Base-by-base conservation (phyloP, 202 grass and related monocot species). In the Carex arenaria region DNA sequence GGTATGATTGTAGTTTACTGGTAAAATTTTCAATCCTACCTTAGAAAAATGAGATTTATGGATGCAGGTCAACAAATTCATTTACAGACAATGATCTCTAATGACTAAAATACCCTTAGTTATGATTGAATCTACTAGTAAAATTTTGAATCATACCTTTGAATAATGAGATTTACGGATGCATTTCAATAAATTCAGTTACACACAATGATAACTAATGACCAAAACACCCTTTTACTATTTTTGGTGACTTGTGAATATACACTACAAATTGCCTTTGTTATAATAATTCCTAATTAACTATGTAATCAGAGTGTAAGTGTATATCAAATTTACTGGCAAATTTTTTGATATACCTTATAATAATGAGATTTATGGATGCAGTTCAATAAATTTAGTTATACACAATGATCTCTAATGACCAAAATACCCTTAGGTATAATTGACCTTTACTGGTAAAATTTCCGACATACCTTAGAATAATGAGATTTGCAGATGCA, bases 271-370 rank as follows among this genome's bases (percentile, higher is more conserved):
- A n/a, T n/a, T n/a, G n/a, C n/a, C n/a, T n/a, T n/a, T n/a, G n/a
- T n/a, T n/a, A n/a, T n/a, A n/a, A n/a, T n/a, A n/a, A n/a, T n/a
- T n/a, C n/a, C n/a, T n/a, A n/a, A n/a, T n/a, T 20, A 97, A 93
- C 87, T 84, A 83, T 87, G 94, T 97, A 70, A 97, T 93, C 72
- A 91, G 94, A 94, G 90, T 97, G 94, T 97, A 94, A 89, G 94
- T 97, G 68, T 38, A 69, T n/a, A n/a, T n/a, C 47, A 57, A 28
- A 59, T 73, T 57, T 28, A 89, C 53, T 57, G 19, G 18, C 7
- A 45, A 34, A 49, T 5, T 74, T 66, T 26, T 64, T 1, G 3
- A 11, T 10, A 11, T 49, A 49, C 9, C 45, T 11, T 47, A 43
- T 23, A n/a, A 11, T 31, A 60, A 42, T 10, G 2, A 22, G 17